phyloP scores from a whole-genome alignment of 371 early-diverging fungal species.

The Apophysomyces elegans region DNA sequence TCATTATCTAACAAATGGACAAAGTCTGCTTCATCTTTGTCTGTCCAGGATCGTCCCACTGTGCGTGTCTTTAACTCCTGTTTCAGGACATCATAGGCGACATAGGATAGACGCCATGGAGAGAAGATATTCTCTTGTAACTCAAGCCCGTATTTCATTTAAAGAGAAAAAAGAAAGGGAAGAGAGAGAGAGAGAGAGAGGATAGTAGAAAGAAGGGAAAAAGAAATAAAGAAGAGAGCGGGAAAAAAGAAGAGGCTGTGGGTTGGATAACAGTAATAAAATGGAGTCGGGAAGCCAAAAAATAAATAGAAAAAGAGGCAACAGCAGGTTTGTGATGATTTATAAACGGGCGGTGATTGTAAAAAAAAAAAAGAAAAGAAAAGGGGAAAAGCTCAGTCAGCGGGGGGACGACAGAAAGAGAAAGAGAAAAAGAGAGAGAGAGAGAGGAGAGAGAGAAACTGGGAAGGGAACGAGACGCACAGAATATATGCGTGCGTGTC shows the following conservation, averaged over 20 bases:
- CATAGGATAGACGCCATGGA: constrained; percentile 85
- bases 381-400: background rate
- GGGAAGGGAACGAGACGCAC: background rate
- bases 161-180: background rate
- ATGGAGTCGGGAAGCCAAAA: background rate
- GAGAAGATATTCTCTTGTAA: constrained; percentile 67
- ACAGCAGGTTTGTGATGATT: background rate
- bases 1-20: constrained; percentile 83
- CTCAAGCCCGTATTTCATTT: constrained; percentile 87
- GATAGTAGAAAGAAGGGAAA: background rate
- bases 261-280: too few relatives aligned
- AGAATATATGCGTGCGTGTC: background rate
- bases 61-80: constrained; percentile 67
- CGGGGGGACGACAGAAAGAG: constrained; percentile 4
- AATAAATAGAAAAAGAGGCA: background rate
- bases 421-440: background rate
- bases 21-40: constrained; percentile 80
- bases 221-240: background rate
- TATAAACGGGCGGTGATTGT: constrained; percentile 9
- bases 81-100: constrained; percentile 83
- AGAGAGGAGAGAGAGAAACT: background rate
- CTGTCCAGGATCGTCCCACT: constrained; percentile 54
- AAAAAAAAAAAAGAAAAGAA: constrained; percentile 6
- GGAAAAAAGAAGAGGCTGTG: background rate
- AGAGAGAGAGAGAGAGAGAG: background rate